Conservation (phyloP, 176 grass and related monocot genomes). For the Hordeum marinum region DNA sequence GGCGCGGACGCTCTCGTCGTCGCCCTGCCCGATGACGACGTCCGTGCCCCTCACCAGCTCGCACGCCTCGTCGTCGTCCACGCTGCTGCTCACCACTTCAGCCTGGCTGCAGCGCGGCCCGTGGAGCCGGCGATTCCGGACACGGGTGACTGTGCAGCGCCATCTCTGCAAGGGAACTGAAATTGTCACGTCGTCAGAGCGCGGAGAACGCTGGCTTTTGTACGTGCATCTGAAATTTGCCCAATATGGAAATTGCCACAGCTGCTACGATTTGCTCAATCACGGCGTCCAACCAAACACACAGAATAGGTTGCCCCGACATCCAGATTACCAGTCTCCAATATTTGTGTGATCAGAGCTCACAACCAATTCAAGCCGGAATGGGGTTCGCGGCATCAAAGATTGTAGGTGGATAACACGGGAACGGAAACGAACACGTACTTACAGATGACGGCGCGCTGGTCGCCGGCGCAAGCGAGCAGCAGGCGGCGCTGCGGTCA, state of each 20-base stretch:
- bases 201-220: background rate
- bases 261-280: background rate
- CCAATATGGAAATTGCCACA: background rate
- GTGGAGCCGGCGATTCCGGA: background rate
- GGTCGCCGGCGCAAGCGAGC: background rate
- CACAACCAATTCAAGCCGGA: background rate
- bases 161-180: constrained; percentile 53
- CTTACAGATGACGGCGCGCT: background rate
- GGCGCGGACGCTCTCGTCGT: constrained; percentile 44
- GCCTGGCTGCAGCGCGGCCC: constrained; percentile 34
- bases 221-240: background rate
- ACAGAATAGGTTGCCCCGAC: background rate
- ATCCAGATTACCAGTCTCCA: background rate
- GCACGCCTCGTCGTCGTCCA: constrained; percentile 78
- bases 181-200: constrained; percentile 68
- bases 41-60: constrained; percentile 80
- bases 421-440: background rate
- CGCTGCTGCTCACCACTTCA: constrained; percentile 4
- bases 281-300: background rate
- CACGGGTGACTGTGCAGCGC: background rate
- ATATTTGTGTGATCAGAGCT: background rate
- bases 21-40: constrained; percentile 67
- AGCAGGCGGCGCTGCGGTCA: background rate
- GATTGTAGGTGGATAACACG: background rate
- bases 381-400: background rate